Base-by-base conservation (phyloP, 129 eudicot genomes). In the Flaveria robusta region DNA sequence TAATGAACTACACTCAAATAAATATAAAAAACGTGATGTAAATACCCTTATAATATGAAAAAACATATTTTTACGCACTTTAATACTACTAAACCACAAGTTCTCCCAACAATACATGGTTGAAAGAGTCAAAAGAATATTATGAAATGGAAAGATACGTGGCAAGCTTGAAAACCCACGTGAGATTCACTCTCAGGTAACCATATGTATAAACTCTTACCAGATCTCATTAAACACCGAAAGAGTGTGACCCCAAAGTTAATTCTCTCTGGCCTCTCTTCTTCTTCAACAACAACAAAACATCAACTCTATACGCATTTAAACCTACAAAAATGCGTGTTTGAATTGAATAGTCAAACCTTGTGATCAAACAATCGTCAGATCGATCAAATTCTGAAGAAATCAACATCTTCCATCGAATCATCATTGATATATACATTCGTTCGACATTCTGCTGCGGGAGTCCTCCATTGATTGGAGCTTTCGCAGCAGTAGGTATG, bases 141-240 rank as follows among this genome's bases (percentile, higher is more conserved):
- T n/a, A 23, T 20, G 34, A 3, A 59, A 75, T 7, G 19, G 26
- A 42, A 46, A 14, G 59, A 72, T 71, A 69, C 81, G 78, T 82
- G 86, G 88, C 82, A 79, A 70, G 68, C 70, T 68, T 47, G 70
- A 74, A 63, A 78, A 63, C 72, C 70, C 83, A 79, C 83, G 86
- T 84, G 88, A 84, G 86, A 87, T 79, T 82, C 77, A 68, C 81
- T 23, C 39, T 70, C 60, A 68, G 51, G 49, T 66, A 70, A 15
- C 37, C 66, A 34, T 34, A 54, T 64, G 77, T 77, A 77, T 42
- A 69, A 52, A 76, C 78, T 82, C 82, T 19, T 29, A 71, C 85
- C 85, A 76, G 79, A 82, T 66, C 85, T 77, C 82, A 82, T 82
- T 71, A 82, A 71, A 82, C 85, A 77, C 70, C 37, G 22, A 80